Evolutionary conservation across 225 moss, liverwort and hornwort species (phyloP).

Genomic region (Polytrichum commune): DNA sequence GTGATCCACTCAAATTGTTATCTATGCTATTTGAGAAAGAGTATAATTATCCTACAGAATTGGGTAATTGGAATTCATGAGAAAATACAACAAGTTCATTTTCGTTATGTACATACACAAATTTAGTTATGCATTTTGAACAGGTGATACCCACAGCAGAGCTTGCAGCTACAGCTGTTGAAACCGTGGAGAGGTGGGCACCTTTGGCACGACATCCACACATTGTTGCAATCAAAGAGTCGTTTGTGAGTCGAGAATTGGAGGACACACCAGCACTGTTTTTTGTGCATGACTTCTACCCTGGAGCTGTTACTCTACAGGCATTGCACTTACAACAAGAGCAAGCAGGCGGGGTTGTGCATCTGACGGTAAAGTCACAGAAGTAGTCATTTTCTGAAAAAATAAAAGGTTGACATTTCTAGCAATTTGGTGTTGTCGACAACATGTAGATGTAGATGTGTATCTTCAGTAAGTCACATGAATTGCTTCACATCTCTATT

Average conservation of each 20-base stretch:
- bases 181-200: slow-evolving; percentile 88
- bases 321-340: slow-evolving; percentile 88
- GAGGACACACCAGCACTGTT: slow-evolving; percentile 85
- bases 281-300: slow-evolving; percentile 96
- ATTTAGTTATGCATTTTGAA: slow-evolving; percentile 44
- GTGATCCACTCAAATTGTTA: too few species aligned
- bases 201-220: slow-evolving; percentile 84
- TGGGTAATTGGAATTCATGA: too few species aligned
- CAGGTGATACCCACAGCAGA: slow-evolving; percentile 92
- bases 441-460: too few species aligned
- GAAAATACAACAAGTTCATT: slow-evolving; percentile 1
- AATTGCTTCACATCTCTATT: too few species aligned
- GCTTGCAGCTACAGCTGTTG: slow-evolving; percentile 75
- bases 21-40: too few species aligned
- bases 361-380: slow-evolving; percentile 66
- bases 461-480: too few species aligned
- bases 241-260: slow-evolving; percentile 89
- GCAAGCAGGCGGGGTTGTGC: slow-evolving; percentile 79
- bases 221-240: slow-evolving; percentile 77
- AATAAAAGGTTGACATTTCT: too few species aligned
- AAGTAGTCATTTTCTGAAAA: too few species aligned
- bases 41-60: too few species aligned
- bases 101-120: slow-evolving; percentile 56
- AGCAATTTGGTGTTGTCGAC: too few species aligned
- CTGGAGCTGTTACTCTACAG: slow-evolving; percentile 84